Evolutionary conservation across 2,329 filamentous ascomycete species (phyloP), one percentile per base, ranked within the genome.

Genomic region (Fusarium falciforme): DNA sequence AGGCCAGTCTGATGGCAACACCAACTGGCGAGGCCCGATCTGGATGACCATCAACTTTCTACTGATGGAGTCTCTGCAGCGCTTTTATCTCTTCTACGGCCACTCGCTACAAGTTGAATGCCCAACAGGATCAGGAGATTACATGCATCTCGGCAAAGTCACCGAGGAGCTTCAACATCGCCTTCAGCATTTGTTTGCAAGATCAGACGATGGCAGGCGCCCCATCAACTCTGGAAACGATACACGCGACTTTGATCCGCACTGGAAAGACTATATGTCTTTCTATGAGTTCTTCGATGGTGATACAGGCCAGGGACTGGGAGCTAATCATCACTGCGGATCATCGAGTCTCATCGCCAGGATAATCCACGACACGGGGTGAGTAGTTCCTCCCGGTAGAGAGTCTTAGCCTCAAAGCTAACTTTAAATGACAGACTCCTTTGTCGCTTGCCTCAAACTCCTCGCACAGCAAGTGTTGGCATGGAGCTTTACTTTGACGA

Each of bases 231-330:
- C 89, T 64, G 93, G 93, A n/a, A 94, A 93, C 76, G 92, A 98
- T 77, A 89, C 92, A 75, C 91, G 98, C 35, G 95, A 98, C 84
- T 98, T 93, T 79, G 95, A 98, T 79, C 92, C 94, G 25, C 87
- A 98, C 83, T 98, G 96, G 96, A 96, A 93, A 82, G 95, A 84
- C 63, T 79, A 82, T 57, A 87, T 98, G 78, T 98, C 94, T 93
- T 98, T 97, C 88, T 93, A 97, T 81, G 96, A 98, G 82, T 98
- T 97, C 87, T 98, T 98, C 80, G 96, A 98, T 80, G 96, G 95
- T 44, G 95, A 98, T 81, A 92, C 88, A 57, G 96, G 96, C 16
- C 93, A 95, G 75, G 96, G 96, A 17, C 89, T 98, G 1, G 96
- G 96, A 67, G 94, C 96, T 38, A 96, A 92, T 57, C 96, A 98